phyloP scores from a whole-genome alignment of 2,329 filamentous ascomycete species.

The Ilyonectria mors-panacis region DNA sequence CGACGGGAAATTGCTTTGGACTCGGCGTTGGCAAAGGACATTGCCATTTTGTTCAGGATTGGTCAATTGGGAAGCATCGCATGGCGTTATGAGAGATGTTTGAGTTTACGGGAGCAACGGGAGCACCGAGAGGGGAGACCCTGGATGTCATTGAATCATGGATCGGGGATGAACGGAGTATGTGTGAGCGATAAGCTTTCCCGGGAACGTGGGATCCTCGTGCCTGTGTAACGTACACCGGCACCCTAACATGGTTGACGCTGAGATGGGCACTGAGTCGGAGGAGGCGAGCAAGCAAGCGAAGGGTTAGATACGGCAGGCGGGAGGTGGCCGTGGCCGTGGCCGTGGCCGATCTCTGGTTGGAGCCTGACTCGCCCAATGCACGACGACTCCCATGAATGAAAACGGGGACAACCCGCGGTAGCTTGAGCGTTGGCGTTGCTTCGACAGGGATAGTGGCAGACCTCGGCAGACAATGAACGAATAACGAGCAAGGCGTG shows the following conservation, averaged over 20 bases:
- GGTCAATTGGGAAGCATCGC: constrained; percentile 41
- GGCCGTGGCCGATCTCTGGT: neutral
- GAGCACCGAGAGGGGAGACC: constrained; percentile 11
- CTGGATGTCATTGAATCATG: neutral
- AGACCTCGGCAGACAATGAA: neutral
- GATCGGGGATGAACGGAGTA: neutral
- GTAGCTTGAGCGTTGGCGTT: neutral
- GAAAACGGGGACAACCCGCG: neutral
- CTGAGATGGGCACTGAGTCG: neutral
- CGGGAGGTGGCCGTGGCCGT: neutral
- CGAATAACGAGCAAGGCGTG: neutral
- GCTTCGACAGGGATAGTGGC: neutral
- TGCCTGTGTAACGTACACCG: neutral
- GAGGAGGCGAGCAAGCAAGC: neutral
- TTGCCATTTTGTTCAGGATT: constrained; percentile 29
- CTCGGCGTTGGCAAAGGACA: constrained; percentile 37
- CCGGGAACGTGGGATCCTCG: neutral
- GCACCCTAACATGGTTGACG: neutral
- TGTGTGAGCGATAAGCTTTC: neutral
- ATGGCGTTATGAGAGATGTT: constrained; percentile 42
- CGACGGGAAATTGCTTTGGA: constrained; percentile 26
- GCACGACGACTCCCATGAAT: constrained; percentile 3
- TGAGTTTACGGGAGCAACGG: constrained; percentile 26
- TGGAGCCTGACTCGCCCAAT: constrained; percentile 12
- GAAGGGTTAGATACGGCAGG: neutral